Conservation (phyloP, 2,329 filamentous ascomycete species). For the Truncatella angustata region DNA sequence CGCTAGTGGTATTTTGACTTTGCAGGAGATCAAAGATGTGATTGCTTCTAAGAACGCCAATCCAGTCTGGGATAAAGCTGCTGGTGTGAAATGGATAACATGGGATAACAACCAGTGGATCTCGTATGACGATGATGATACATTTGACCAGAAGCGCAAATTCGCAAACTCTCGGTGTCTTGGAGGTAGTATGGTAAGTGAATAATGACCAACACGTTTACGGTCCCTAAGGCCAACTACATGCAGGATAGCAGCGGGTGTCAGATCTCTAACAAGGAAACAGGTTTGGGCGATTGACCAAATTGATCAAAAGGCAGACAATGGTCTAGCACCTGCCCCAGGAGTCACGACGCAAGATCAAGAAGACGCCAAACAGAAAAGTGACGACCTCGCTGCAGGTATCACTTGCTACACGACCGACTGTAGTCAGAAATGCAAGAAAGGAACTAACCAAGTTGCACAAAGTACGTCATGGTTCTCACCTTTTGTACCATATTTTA, state of each 20-base stretch:
- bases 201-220: too few species aligned
- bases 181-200: conserved; percentile 20
- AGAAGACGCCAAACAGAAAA: conserved; percentile 11
- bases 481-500: too few species aligned
- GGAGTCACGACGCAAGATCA: conserved; percentile 1
- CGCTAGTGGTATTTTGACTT: conserved; percentile 18
- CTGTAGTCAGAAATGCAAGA: conserved; percentile 23
- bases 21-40: conserved; percentile 23
- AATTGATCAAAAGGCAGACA: conserved; percentile 13
- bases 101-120: conserved; percentile 31
- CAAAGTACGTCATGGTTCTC: conserved; percentile 13
- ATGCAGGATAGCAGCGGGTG: too few species aligned
- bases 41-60: conserved; percentile 10
- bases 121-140: conserved; percentile 28
- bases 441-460: conserved; percentile 23
- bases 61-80: conserved; percentile 17
- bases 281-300: conserved; percentile 16
- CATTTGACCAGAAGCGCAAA: conserved; percentile 25
- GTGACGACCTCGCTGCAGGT: conserved; percentile 11
- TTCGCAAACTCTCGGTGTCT: conserved; percentile 23
- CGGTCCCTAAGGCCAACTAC: too few species aligned
- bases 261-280: too few species aligned
- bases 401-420: conserved; percentile 22
- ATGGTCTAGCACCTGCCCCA: conserved; percentile 2
- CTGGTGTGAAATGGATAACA: conserved; percentile 24